Percentiles rank a stretch among this genome's conserved stretches.
Conservation (phyloP, 2,329 filamentous ascomycete species). For the Epichloe scottii region DNA sequence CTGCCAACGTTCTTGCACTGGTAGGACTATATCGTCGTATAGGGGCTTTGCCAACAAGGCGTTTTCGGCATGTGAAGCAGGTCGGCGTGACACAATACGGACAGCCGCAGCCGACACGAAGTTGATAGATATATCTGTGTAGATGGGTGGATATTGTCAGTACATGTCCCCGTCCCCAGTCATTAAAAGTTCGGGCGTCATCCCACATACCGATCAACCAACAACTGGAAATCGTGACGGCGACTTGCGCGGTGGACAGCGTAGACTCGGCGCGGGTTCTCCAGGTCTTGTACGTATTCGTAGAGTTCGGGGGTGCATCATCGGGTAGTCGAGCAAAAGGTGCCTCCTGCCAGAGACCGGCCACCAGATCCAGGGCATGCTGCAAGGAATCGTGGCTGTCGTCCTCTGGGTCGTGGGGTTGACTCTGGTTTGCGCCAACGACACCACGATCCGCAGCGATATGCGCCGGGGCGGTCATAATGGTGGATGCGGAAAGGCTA, state of each 20-base stretch:
- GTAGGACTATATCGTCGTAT: slow-evolving; percentile 68
- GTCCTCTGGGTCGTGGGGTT: neutral
- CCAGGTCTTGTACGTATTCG: slow-evolving; percentile 42
- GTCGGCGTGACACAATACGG: slow-evolving; percentile 59
- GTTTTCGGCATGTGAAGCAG: slow-evolving; percentile 67
- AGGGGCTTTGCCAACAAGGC: slow-evolving; percentile 52
- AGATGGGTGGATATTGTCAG: neutral
- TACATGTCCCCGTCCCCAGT: neutral
- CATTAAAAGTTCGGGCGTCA: neutral
- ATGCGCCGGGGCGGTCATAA: slow-evolving; percentile 9
- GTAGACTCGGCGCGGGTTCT: slow-evolving; percentile 49
- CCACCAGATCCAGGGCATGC: slow-evolving; percentile 36
- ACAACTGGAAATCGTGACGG: slow-evolving; percentile 50
- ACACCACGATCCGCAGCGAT: slow-evolving; percentile 3
- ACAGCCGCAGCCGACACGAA: slow-evolving; percentile 68
- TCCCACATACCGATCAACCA: slow-evolving; percentile 50
- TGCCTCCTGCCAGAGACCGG: slow-evolving; percentile 48
- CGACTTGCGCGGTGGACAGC: slow-evolving; percentile 47
- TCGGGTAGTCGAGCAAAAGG: slow-evolving; percentile 45
- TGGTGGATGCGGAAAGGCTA: neutral
- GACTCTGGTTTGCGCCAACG: slow-evolving; percentile 1
- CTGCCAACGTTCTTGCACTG: slow-evolving; percentile 69
- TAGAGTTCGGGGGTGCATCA: slow-evolving; percentile 48
- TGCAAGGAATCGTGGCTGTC: slow-evolving; percentile 4
- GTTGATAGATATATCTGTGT: slow-evolving; percentile 61